These are phyloP conservation scores for Adansonia rubrostipa DNA, from an alignment of 441 rosid species.

Conservation along the genomic window DNA sequence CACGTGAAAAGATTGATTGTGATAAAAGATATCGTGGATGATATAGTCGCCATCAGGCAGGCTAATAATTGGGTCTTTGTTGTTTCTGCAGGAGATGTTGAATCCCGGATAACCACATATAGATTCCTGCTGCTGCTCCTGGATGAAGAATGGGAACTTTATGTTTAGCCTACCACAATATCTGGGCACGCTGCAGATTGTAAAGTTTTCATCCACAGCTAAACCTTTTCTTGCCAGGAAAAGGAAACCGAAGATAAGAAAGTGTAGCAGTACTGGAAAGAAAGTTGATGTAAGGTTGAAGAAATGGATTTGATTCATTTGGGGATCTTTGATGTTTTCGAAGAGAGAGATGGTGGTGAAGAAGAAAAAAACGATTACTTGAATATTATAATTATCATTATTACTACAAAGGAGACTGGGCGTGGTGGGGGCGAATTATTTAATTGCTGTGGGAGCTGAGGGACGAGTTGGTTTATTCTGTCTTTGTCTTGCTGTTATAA, in stretches of 20 bases:
- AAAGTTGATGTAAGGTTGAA: slow-evolving; percentile 1
- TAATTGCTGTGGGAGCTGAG: not conserved
- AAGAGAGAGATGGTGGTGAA: not conserved
- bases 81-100: slow-evolving; percentile 37
- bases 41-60: slow-evolving; percentile 30
- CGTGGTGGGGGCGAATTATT: not conserved
- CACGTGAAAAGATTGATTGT: slow-evolving; percentile 41
- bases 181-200: slow-evolving; percentile 37
- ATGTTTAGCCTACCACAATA: slow-evolving; percentile 44
- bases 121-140: slow-evolving; percentile 10
- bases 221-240: not conserved
- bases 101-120: slow-evolving; percentile 63
- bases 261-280: not conserved
- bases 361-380: not conserved
- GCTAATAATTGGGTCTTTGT: slow-evolving; percentile 32
- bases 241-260: not conserved
- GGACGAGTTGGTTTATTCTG: not conserved
- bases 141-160: slow-evolving; percentile 48
- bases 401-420: not conserved
- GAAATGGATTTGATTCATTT: not conserved
- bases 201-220: not conserved
- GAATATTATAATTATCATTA: not conserved
- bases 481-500: not conserved
- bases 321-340: not conserved
- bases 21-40: slow-evolving; percentile 39